phyloP scores from a whole-genome alignment of 352 stramenopile genomes.

The Aphanomyces invadans region DNA sequence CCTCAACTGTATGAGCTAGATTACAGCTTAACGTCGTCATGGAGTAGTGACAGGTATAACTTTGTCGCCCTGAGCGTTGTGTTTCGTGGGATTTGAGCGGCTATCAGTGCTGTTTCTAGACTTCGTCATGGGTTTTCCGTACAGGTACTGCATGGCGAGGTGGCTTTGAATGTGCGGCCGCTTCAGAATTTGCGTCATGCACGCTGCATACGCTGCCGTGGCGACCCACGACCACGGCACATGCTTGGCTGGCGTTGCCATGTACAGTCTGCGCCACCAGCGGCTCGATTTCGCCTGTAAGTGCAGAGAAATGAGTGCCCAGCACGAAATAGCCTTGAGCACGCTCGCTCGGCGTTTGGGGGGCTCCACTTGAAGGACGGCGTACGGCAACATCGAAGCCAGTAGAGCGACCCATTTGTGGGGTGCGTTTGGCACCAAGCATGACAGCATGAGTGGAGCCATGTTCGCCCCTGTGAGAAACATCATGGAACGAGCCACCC shows the following conservation, averaged over 20 bases:
- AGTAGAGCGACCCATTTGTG: constrained; percentile 33
- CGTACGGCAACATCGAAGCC: constrained; percentile 36
- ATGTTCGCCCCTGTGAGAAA: constrained; percentile 52
- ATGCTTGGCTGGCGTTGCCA: background rate
- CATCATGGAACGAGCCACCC: background rate
- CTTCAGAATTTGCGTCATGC: constrained; percentile 42
- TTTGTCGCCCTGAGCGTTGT: no score
- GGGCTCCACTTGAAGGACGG: constrained; percentile 46
- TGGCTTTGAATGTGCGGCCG: constrained; percentile 37
- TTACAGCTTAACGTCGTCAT: no score
- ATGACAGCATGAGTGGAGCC: constrained; percentile 47
- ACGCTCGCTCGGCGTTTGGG: constrained; percentile 42
- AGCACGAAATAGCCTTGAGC: constrained; percentile 40
- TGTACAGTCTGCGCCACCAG: background rate
- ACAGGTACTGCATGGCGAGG: constrained; percentile 45
- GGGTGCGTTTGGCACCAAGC: constrained; percentile 33
- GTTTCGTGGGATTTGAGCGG: no score
- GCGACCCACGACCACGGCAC: constrained; percentile 4
- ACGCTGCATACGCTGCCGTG: constrained; percentile 37
- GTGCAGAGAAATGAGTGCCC: background rate
- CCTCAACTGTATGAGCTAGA: no score
- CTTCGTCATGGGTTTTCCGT: constrained; percentile 27
- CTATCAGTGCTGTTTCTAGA: background rate
- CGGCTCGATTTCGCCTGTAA: background rate
- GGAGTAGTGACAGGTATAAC: no score